Conservation (phyloP, 1,139 yeast genomes). For the Magnusiomyces tetraspermus region DNA sequence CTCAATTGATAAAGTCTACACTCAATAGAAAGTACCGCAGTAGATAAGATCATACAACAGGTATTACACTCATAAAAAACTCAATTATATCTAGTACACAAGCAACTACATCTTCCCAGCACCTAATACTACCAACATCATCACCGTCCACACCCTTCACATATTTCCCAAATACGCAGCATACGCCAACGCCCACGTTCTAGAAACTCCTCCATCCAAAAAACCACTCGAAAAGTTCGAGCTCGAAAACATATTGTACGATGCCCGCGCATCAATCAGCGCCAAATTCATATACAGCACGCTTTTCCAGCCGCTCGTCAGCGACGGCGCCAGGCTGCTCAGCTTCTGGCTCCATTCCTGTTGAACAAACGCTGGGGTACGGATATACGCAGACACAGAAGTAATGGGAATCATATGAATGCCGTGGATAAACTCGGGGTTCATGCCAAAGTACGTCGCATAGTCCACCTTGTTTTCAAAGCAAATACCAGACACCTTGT, state of each 20-base stretch:
- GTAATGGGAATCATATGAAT: constrained; percentile 88
- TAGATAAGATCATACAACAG: too few species aligned
- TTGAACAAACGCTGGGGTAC: constrained; percentile 54
- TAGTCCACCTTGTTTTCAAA: constrained; percentile 83
- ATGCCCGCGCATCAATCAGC: constrained; percentile 49
- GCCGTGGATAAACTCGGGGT: constrained; percentile 75
- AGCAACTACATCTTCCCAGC: too few species aligned
- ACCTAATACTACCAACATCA: too few species aligned
- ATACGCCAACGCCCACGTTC: constrained; percentile 81
- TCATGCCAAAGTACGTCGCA: constrained; percentile 73
- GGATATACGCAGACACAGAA: constrained; percentile 66
- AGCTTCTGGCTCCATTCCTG: constrained; percentile 67
- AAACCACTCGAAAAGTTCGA: constrained; percentile 38
- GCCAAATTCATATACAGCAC: constrained; percentile 67
- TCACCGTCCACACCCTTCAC: too few species aligned
- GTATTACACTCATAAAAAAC: too few species aligned
- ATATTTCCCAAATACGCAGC: constrained; percentile 40
- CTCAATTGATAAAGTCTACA: too few species aligned
- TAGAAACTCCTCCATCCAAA: constrained; percentile 81
- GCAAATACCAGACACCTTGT: constrained; percentile 58
- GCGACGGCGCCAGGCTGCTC: constrained; percentile 39
- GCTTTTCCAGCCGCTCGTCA: constrained; percentile 80
- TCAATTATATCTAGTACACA: too few species aligned
- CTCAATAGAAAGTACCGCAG: too few species aligned
- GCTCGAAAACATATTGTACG: constrained; percentile 60